A percentile compares a stretch with the other conserved stretches of the same genome.
These are phyloP conservation scores for Tolypocladium nubicola DNA, from an alignment of 2,329 filamentous ascomycete species.

Conservation along the genomic window DNA sequence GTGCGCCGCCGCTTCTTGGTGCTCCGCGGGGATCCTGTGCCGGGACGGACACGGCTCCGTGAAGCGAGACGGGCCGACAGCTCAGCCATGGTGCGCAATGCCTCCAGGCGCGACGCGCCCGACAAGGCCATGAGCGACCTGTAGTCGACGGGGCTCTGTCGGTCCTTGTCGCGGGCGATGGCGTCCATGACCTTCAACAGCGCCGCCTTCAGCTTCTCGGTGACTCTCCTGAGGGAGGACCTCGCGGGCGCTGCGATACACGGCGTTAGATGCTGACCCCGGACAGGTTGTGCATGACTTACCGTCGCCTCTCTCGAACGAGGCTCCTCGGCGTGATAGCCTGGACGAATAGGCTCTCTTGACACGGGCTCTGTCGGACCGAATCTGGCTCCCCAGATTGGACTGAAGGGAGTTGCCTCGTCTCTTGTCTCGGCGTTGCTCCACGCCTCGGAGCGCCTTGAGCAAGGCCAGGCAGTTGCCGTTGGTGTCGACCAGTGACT, in stretches of 20 bases:
- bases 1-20: not conserved
- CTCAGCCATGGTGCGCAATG: conserved; percentile 36
- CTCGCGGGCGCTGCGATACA: conserved; percentile 22
- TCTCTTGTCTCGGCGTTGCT: conserved; percentile 6
- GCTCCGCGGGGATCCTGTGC: conserved; percentile 1
- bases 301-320: conserved; percentile 38
- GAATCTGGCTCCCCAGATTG: conserved; percentile 23
- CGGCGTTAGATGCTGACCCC: conserved; percentile 1
- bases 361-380: conserved; percentile 28
- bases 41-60: too few species aligned
- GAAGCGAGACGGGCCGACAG: conserved; percentile 25
- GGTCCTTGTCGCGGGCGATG: conserved; percentile 17
- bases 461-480: conserved; percentile 32
- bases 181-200: conserved; percentile 21
- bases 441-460: conserved; percentile 18
- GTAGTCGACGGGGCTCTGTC: conserved; percentile 30
- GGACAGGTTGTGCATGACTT: conserved; percentile 11
- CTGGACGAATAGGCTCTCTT: conserved; percentile 30
- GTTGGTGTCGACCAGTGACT: conserved; percentile 35
- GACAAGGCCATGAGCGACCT: conserved; percentile 35
- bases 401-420: too few species aligned
- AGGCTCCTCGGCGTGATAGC: conserved; percentile 27
- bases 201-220: conserved; percentile 30
- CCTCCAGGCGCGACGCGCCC: conserved; percentile 34
- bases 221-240: conserved; percentile 27